These are phyloP conservation scores for Puccinellia tenuiflora DNA, from an alignment of 176 grass and related monocot species.

Conservation along the genomic window DNA sequence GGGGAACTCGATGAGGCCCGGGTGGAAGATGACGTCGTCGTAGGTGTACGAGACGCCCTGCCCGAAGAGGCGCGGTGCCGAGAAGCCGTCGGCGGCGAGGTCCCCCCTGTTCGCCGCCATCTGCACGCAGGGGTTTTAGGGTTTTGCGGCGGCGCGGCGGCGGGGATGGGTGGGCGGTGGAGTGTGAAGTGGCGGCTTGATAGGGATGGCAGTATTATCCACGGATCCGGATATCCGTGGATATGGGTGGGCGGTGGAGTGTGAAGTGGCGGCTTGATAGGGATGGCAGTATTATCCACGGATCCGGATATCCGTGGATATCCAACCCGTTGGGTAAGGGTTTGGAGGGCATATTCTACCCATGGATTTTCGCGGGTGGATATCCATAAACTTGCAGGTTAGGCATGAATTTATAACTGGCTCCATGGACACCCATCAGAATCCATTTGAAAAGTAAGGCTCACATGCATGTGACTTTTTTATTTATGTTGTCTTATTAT, in stretches of 20 bases:
- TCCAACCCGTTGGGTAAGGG: too few relatives aligned
- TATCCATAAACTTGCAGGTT: too few relatives aligned
- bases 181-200: neutral
- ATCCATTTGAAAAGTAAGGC: too few relatives aligned
- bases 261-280: neutral
- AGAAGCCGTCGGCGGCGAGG: slow-evolving; percentile 40
- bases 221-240: too few relatives aligned
- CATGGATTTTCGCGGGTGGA: too few relatives aligned
- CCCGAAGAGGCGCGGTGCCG: slow-evolving; percentile 52
- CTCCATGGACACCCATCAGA: too few relatives aligned
- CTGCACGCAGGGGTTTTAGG: neutral
- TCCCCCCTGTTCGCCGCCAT: neutral
- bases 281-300: neutral
- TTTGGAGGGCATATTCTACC: too few relatives aligned
- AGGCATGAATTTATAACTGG: too few relatives aligned
- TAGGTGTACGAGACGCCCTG: slow-evolving; percentile 83
- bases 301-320: too few relatives aligned
- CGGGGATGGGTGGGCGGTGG: neutral
- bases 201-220: neutral
- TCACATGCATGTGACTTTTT: too few relatives aligned
- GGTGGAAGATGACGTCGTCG: slow-evolving; percentile 72
- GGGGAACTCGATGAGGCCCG: slow-evolving; percentile 67
- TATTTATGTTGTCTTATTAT: too few relatives aligned
- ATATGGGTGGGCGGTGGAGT: neutral
- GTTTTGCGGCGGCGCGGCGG: slow-evolving; percentile 2